Conservation (phyloP, 2,329 filamentous ascomycete species). For the Epichloe amarillans region DNA sequence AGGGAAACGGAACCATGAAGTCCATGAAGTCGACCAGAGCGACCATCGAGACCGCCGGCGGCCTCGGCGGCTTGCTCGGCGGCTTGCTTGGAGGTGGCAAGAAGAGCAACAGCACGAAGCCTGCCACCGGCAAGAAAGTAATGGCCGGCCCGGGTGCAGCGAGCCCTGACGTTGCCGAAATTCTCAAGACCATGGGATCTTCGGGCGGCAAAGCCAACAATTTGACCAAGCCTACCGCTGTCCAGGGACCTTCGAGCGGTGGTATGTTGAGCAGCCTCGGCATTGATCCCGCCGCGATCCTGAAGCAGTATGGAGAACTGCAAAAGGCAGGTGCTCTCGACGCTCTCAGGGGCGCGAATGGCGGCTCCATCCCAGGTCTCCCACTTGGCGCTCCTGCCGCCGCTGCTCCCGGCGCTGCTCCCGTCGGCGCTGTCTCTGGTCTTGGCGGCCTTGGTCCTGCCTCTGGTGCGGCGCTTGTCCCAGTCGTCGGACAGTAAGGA, state of each 20-base stretch:
- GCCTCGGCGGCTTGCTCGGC: no score
- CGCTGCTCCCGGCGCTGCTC: not conserved
- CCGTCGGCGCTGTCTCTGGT: not conserved
- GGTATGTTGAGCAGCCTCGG: not conserved
- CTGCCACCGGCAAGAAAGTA: not conserved
- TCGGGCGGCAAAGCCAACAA: not conserved
- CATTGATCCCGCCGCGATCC: not conserved
- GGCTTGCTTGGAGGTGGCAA: no score
- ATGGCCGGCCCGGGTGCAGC: no score
- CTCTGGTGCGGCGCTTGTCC: no score
- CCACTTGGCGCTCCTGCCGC: not conserved
- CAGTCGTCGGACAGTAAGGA: no score
- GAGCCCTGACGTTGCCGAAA: not conserved
- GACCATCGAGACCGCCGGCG: no score
- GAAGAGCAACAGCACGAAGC: not conserved
- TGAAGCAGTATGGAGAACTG: not conserved
- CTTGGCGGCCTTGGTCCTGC: no score
- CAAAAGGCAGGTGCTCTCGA: not conserved
- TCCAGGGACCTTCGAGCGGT: not conserved
- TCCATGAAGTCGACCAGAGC: no score
- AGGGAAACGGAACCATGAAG: no score
- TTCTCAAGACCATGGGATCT: not conserved
- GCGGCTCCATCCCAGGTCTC: not conserved
- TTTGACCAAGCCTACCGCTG: not conserved
- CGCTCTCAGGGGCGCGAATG: not conserved